Base-by-base conservation (phyloP, 1,284 basidiomycete genomes). In the Fomitopsis pinicola region DNA sequence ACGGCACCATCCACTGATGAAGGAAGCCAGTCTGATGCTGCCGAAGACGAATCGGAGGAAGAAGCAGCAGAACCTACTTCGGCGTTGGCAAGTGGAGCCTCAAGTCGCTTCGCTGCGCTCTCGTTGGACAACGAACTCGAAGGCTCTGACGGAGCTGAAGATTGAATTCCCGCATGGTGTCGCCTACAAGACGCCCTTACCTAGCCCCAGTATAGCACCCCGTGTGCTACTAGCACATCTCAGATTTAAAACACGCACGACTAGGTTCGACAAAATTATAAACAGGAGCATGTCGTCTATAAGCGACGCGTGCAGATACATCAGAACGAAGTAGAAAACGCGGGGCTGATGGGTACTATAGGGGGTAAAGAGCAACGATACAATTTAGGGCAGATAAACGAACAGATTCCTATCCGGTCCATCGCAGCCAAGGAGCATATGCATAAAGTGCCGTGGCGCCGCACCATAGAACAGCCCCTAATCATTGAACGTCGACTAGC, bases 71-170 rank as follows among this genome's bases (percentile, higher is more conserved):
- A n/a, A 5, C 14, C 48, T 8, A 33, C 28, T 7, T 26, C 28
- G 26, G 14, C 28, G 12, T 9, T 50, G 28, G 28, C 3, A 40
- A 33, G 48, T 36, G 58, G 54, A 33, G 54, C 59, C 15, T 55
- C 52, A 1, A 63, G 71, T 46, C 59, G 69, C 14, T 71, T 72
- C 59, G 68, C 62, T 42, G 72, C 69, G 33, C 66, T 71, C 17
- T 58, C 59, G 40, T 60, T 68, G 55, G 61, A 63, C 14, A 64
- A 63, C 22, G 58, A 22, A 22, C 22, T 22, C 22, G 22, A 56
- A 44, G 60, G 57, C 15, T 28, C 48, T 26, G 48, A 50, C 14
- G 48, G 5, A 10, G 28, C 26, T 7, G 48, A 33, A 17, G 60
- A 57, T 10, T 48, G 44, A n/a, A 46, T 50, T 10, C 15, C 5